Evolutionary conservation across 108 stramenopile genomes (phyloP), one percentile per base, ranked within the genome.

Genomic region (Pelagomonas calceolata): DNA sequence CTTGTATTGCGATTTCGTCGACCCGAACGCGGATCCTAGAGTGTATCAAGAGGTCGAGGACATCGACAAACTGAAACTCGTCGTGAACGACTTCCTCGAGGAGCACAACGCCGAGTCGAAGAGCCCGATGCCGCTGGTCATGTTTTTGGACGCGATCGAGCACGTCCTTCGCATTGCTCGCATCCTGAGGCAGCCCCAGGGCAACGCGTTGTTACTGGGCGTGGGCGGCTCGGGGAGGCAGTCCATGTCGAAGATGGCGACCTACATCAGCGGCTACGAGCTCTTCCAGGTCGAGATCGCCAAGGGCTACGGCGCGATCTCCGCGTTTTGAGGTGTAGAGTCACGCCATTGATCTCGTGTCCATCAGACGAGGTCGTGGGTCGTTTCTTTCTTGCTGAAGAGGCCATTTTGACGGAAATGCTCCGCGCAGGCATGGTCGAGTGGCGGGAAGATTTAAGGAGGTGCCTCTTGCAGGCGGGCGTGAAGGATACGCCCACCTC

Each of bases 31-130:
- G 64, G 82, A 70, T 74, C 77, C 37, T 39, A 69, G 36, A 43
- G 34, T 70, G 4, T 86, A 86, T 66, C 82, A 83, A 64, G 83
- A 85, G 51, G 73, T 85, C 9, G 67, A 65, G 29, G 69, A 81
- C 67, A 63, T 87, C 68, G 75, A 68, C 16, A 65, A 67, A 44
- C 68, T 87, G 12, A 78, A 82, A 66, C 75, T 44, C 16, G 66
- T 70, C 69, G 44, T 84, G 18, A 78, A 84, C 66, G 83, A 81
- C 80, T 85, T 80, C 67, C 76, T 88, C 36, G 66, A 17, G 29
- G 84, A 88, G 67, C 79, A 88, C 84, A 88, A 88, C 80, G 78
- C 70, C 32, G 87, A 88, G 65, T 82, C 81, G 30, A 85, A 85
- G 77, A 37, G 43, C 35, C 85, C 85, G 12, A 88, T 88, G 87